Percentiles rank a stretch among this genome's conserved stretches.
These are phyloP conservation scores for Starmera pachycereana DNA, from an alignment of 805 yeast species.

Conservation along the genomic window DNA sequence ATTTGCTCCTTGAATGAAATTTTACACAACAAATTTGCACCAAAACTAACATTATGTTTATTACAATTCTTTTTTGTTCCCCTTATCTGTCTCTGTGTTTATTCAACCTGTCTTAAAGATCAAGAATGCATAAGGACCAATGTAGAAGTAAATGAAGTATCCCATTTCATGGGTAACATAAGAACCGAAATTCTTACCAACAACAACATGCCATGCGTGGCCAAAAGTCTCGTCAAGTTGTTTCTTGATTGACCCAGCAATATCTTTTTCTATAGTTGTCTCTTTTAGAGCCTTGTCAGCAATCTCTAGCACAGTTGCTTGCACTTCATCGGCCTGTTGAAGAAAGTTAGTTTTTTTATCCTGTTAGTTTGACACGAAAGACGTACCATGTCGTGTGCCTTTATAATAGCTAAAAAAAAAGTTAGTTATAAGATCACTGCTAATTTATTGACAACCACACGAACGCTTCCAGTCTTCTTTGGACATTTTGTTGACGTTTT, in stretches of 20 bases:
- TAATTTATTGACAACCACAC: too few species aligned
- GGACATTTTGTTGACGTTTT: too few species aligned
- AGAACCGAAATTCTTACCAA: constrained; percentile 71
- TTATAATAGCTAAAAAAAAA: constrained; percentile 11
- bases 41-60: too few species aligned
- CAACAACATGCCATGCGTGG: constrained; percentile 73
- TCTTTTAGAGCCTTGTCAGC: constrained; percentile 34
- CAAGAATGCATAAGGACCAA: constrained; percentile 58
- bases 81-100: too few species aligned
- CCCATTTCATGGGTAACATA: constrained; percentile 76
- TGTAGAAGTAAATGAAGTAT: constrained; percentile 58
- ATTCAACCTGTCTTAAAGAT: constrained; percentile 55
- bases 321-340: constrained; percentile 32
- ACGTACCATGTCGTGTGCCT: constrained; percentile 17
- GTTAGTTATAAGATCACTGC: too few species aligned
- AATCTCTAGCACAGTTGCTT: constrained; percentile 36
- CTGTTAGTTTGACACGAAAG: neutral
- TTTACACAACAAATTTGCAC: too few species aligned
- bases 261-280: constrained; percentile 43
- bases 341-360: neutral
- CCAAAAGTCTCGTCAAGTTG: constrained; percentile 54
- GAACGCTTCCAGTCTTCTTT: neutral
- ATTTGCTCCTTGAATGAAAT: neutral
- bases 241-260: constrained; percentile 57
- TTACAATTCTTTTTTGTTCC: too few species aligned